Conservation (phyloP, 192 early-diverging fungal genomes). For the Gorgonomyces haynaldii region DNA sequence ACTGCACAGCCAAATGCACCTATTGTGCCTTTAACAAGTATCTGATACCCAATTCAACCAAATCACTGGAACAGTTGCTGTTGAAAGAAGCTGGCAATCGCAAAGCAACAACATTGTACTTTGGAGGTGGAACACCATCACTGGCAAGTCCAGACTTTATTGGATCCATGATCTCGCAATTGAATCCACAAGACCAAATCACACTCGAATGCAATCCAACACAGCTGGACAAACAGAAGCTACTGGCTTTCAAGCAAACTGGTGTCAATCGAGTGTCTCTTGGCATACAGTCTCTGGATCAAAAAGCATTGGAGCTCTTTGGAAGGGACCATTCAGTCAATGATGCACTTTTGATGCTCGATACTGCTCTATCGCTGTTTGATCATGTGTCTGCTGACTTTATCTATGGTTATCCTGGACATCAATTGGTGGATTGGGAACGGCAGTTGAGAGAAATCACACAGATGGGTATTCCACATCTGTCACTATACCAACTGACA, state of each 20-base stretch:
- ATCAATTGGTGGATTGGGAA: slow-evolving; percentile 15
- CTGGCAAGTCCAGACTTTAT: slow-evolving; percentile 10
- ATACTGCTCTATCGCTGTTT: slow-evolving; percentile 10
- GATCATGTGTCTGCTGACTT: slow-evolving; percentile 24
- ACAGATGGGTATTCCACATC: slow-evolving; percentile 11
- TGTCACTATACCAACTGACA: slow-evolving; percentile 29
- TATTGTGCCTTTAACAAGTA: slow-evolving; percentile 36
- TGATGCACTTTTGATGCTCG: slow-evolving; percentile 9
- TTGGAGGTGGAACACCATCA: slow-evolving; percentile 32
- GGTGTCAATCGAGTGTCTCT: slow-evolving; percentile 28
- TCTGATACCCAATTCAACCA: slow-evolving; percentile 8
- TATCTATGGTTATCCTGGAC: slow-evolving; percentile 28
- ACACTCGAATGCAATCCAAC: slow-evolving; percentile 30
- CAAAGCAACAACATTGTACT: slow-evolving; percentile 18
- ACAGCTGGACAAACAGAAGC: slow-evolving; percentile 1
- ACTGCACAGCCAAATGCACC: slow-evolving; percentile 28
- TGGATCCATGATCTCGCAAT: background rate
- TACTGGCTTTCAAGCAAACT: slow-evolving; percentile 15
- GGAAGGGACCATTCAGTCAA: slow-evolving; percentile 18
- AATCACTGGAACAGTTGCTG: slow-evolving; percentile 8
- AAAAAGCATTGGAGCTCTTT: slow-evolving; percentile 15
- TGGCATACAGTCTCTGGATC: slow-evolving; percentile 25
- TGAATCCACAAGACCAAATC: slow-evolving; percentile 11
- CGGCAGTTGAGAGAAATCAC: slow-evolving; percentile 8
- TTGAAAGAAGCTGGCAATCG: background rate